phyloP scores from a whole-genome alignment of 768 basidiomycete genomes.

The Collybia mongolica region DNA sequence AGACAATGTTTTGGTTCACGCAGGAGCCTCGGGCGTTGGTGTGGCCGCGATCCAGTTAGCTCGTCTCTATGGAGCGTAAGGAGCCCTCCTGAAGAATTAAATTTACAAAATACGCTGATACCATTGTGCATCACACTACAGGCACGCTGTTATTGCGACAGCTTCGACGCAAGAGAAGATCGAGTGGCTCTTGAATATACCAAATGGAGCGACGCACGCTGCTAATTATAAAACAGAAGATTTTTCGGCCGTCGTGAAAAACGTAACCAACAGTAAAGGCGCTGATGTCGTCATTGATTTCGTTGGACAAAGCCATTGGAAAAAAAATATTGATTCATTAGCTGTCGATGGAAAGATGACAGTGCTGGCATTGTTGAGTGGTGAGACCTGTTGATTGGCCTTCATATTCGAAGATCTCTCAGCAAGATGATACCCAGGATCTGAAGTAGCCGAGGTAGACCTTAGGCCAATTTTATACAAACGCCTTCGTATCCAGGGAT shows the following conservation, averaged over 20 bases:
- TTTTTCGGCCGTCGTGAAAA: constrained; percentile 73
- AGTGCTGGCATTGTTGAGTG: constrained; percentile 63
- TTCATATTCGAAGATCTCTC: neutral
- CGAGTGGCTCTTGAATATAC: constrained; percentile 65
- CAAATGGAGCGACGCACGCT: constrained; percentile 69
- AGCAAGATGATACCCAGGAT: constrained; percentile 34
- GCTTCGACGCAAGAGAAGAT: constrained; percentile 85
- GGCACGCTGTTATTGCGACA: constrained; percentile 73
- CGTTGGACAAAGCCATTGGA: constrained; percentile 74
- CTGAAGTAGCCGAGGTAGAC: constrained; percentile 48
- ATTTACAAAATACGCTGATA: no score
- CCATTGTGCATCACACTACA: neutral
- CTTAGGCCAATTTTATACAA: constrained; percentile 75
- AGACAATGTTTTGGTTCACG: constrained; percentile 84
- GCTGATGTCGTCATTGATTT: constrained; percentile 87
- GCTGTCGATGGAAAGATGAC: constrained; percentile 77
- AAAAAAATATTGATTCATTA: constrained; percentile 67
- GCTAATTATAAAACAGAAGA: constrained; percentile 86
- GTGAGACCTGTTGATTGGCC: constrained; percentile 31
- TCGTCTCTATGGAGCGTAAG: constrained; percentile 70
- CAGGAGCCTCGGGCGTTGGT: constrained; percentile 90
- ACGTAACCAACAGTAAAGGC: constrained; percentile 65
- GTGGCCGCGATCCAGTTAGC: constrained; percentile 88
- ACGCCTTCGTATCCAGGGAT: constrained; percentile 85
- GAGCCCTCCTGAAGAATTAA: constrained; percentile 9